Base-by-base conservation (phyloP, 345 rosid species). In the Corchorus capsularis region DNA sequence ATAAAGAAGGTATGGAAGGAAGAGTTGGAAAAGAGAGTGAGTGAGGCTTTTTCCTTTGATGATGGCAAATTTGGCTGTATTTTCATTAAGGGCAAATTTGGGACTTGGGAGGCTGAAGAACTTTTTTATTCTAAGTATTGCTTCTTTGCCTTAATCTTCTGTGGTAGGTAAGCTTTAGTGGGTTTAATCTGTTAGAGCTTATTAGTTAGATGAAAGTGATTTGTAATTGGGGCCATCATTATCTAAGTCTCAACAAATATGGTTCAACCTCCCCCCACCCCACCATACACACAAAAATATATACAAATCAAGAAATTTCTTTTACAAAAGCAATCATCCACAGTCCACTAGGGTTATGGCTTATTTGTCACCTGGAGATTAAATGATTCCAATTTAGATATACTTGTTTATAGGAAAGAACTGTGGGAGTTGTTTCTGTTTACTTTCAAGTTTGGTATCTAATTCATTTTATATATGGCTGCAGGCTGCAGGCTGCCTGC, bases 261-360 rank as follows among this genome's bases (percentile, higher is more conserved):
- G 71, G 80, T 75, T 75, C 80, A 82, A 74, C 82, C 20, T 6
- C 75, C 55, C 49, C 32, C 65, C 79, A 57, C 53, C 47, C n/a
- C n/a, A n/a, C n/a, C n/a, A n/a, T n/a, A n/a, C n/a, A n/a, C n/a
- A n/a, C n/a, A n/a, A n/a, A n/a, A n/a, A n/a, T n/a, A n/a, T n/a
- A 59, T 4, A 22, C 8, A 39, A 35, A 22, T 14, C 27, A 43
- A 17, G 5, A 3, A 47, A 35, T 12, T n/a, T n/a, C n/a, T n/a
- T n/a, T n/a, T n/a, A n/a, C n/a, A n/a, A n/a, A n/a, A n/a, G n/a
- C n/a, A n/a, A n/a, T 20, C n/a, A 12, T 7, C 34, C 39, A 34
- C 52, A n/a, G n/a, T n/a, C n/a, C n/a, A n/a, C n/a, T n/a, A n/a
- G n/a, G n/a, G n/a, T n/a, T n/a, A n/a, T n/a, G n/a, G n/a, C n/a